A percentile compares a stretch with the other conserved stretches of the same genome.
Conservation (phyloP, 805 yeast species). For the Wickerhamia fluorescens region DNA sequence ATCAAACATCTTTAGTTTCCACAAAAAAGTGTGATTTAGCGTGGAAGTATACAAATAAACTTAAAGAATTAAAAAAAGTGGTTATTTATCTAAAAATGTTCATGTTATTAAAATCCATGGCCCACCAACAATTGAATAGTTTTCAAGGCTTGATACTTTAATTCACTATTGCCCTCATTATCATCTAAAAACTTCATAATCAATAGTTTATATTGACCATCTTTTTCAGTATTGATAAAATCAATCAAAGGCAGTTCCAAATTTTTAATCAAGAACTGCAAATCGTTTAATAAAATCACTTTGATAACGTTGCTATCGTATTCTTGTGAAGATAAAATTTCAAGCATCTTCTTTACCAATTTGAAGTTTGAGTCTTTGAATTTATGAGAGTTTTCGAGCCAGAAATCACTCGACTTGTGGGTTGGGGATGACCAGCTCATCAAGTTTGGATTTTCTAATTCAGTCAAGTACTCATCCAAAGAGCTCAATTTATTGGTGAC, state of each 20-base stretch:
- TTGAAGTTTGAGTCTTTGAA: slow-evolving; percentile 79
- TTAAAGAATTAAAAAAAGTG: no score
- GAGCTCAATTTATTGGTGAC: slow-evolving; percentile 72
- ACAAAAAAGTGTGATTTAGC: no score
- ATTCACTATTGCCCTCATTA: slow-evolving; percentile 71
- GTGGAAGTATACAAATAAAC: no score
- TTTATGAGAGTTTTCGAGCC: slow-evolving; percentile 72
- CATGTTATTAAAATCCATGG: slow-evolving; percentile 45
- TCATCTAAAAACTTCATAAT: slow-evolving; percentile 74
- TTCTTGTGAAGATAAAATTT: slow-evolving; percentile 35
- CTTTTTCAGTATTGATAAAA: slow-evolving; percentile 32
- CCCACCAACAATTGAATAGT: slow-evolving; percentile 94
- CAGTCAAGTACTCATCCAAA: slow-evolving; percentile 85
- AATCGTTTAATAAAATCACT: slow-evolving; percentile 36
- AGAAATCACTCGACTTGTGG: slow-evolving; percentile 80
- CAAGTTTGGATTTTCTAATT: slow-evolving; percentile 69
- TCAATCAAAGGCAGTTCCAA: slow-evolving; percentile 32
- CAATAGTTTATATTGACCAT: slow-evolving; percentile 60
- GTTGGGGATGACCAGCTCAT: slow-evolving; percentile 80
- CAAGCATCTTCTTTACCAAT: slow-evolving; percentile 55
- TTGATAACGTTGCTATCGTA: slow-evolving; percentile 14
- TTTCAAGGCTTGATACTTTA: slow-evolving; percentile 89
- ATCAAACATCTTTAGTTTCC: no score
- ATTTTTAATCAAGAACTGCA: slow-evolving; percentile 35
- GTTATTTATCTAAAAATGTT: no score